Conservation (phyloP, 2,329 filamentous ascomycete genomes). For the Fusarium humuli region DNA sequence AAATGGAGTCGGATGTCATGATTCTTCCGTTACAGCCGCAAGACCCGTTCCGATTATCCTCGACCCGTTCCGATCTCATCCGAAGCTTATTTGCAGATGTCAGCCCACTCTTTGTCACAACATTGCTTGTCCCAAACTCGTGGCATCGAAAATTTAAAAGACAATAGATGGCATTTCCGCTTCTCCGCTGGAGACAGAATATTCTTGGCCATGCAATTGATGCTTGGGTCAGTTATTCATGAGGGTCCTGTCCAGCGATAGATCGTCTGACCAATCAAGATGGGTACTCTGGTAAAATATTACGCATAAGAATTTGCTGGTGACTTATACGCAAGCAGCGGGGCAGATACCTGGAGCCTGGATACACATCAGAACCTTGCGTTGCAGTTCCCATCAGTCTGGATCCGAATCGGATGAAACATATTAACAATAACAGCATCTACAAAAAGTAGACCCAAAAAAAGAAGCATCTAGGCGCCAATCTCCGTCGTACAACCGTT, state of each 20-base stretch:
- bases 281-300: background rate
- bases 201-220: constrained; percentile 1
- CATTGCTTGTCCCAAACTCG: constrained; percentile 26
- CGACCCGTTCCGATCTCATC: constrained; percentile 43
- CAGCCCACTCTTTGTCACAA: constrained; percentile 46
- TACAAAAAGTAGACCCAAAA: constrained; percentile 12
- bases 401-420: constrained; percentile 16
- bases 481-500: background rate
- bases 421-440: constrained; percentile 6
- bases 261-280: constrained; percentile 1
- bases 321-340: constrained; percentile 16
- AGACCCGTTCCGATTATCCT: constrained; percentile 40
- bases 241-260: background rate
- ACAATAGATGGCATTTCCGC: constrained; percentile 41
- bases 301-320: background rate
- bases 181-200: constrained; percentile 37
- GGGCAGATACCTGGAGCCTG: constrained; percentile 5
- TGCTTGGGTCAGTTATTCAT: background rate
- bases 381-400: constrained; percentile 11
- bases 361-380: constrained; percentile 9
- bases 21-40: constrained; percentile 27
- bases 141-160: constrained; percentile 26
- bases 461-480: constrained; percentile 7
- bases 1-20: background rate
- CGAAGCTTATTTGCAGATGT: constrained; percentile 32